phyloP scores from a whole-genome alignment of 2,329 filamentous ascomycete genomes.

The Phaeomoniella chlamydospora region DNA sequence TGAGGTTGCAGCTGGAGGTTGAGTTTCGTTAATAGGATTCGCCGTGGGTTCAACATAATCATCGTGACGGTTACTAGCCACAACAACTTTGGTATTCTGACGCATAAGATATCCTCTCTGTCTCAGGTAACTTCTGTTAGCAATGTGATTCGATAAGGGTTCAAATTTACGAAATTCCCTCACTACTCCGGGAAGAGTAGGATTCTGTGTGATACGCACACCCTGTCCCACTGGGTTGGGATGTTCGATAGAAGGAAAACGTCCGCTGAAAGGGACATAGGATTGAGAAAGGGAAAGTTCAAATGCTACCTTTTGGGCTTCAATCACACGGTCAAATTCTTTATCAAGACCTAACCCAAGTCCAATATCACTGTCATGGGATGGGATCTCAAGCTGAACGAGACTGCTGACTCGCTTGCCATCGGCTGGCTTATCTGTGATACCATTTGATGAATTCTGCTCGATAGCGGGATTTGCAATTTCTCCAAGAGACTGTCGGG shows the following conservation, averaged over 20 bases:
- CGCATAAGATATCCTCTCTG: constrained; percentile 98
- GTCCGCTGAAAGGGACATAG: constrained; percentile 13
- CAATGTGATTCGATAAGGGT: constrained; percentile 20
- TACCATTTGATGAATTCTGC: constrained; percentile 12
- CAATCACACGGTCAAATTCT: constrained; percentile 90
- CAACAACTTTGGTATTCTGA: constrained; percentile 92
- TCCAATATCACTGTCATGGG: constrained; percentile 55
- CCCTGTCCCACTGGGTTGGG: constrained; percentile 15
- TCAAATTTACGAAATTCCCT: neutral
- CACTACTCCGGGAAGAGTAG: constrained; percentile 1
- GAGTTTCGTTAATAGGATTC: constrained; percentile 12
- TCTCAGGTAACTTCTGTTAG: constrained; percentile 49
- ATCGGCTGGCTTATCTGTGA: constrained; percentile 7
- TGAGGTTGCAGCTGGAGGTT: constrained; percentile 47
- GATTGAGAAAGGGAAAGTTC: constrained; percentile 26
- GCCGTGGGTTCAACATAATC: constrained; percentile 45
- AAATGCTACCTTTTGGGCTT: constrained; percentile 84
- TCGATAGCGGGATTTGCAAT: constrained; percentile 7
- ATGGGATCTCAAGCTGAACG: constrained; percentile 67
- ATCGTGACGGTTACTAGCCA: constrained; percentile 58
- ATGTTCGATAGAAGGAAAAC: constrained; percentile 10
- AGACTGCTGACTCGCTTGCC: constrained; percentile 54
- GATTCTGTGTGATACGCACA: constrained; percentile 13
- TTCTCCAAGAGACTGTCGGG: neutral
- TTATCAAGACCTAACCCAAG: constrained; percentile 69